Evolutionary conservation across 108 stramenopile species (phyloP).

Genomic region (Cyclotella cryptica): DNA sequence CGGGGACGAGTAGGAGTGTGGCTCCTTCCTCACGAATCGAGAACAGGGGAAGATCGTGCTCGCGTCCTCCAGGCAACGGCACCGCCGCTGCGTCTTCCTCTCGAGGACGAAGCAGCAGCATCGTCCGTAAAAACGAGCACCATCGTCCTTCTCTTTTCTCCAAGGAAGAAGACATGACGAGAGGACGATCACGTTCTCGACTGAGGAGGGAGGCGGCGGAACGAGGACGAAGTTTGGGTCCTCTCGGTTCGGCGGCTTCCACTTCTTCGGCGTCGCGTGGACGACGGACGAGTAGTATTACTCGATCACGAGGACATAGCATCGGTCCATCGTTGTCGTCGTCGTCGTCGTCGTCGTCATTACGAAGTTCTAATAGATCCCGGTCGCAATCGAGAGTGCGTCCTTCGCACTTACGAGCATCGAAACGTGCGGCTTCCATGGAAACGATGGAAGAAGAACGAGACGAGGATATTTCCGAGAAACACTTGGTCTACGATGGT

Average conservation of each 20-base stretch:
- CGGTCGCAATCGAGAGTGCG: background rate
- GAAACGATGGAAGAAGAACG: constrained; percentile 21
- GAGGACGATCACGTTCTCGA: background rate
- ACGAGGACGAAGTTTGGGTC: constrained; percentile 15
- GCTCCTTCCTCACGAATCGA: background rate
- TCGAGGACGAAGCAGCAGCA: constrained; percentile 10
- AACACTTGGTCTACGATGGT: background rate
- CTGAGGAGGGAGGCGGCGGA: background rate
- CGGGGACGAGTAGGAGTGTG: background rate
- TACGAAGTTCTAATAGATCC: background rate
- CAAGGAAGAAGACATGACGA: background rate
- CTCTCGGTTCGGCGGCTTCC: background rate
- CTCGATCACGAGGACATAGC: background rate
- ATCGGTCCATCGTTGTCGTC: background rate
- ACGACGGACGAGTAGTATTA: background rate
- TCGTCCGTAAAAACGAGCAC: background rate
- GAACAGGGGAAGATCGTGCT: constrained; percentile 15
- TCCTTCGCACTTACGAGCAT: background rate
- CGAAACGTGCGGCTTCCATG: background rate
- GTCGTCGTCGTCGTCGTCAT: background rate
- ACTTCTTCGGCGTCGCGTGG: background rate
- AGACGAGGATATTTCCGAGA: constrained; percentile 15
- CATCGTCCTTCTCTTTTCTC: background rate
- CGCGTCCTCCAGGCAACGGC: background rate
- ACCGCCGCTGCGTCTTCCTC: background rate